Percentiles rank a stretch among this genome's conserved stretches.
phyloP scores from a whole-genome alignment of 2,329 filamentous ascomycete species.

The Lachnellula occidentalis region DNA sequence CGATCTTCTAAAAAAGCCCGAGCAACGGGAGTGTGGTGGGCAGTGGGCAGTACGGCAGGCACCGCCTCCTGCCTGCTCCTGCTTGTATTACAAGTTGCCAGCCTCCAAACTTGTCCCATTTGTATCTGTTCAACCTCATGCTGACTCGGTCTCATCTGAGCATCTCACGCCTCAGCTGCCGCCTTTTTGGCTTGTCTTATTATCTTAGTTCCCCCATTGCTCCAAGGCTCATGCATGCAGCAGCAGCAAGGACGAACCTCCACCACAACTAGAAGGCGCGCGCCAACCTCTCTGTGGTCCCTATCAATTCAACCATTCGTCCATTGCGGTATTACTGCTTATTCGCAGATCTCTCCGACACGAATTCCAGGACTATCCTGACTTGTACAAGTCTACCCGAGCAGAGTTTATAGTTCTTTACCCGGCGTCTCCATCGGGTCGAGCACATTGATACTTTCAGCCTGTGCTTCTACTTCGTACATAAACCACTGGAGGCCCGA shows the following conservation, averaged over 20 bases:
- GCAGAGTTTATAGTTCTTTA: background rate
- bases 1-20: too few relatives aligned
- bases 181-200: background rate
- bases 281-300: background rate
- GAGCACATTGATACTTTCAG: background rate
- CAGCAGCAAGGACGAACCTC: background rate
- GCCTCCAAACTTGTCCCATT: too few relatives aligned
- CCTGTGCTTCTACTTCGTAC: background rate
- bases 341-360: background rate
- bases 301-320: background rate
- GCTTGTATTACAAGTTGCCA: background rate
- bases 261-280: background rate
- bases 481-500: background rate
- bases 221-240: background rate
- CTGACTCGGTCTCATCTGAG: too few relatives aligned
- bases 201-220: background rate
- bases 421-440: background rate
- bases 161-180: too few relatives aligned
- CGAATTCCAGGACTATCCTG: background rate
- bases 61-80: background rate
- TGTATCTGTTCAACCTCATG: too few relatives aligned
- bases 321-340: background rate
- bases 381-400: background rate
- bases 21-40: too few relatives aligned
- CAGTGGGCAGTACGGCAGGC: background rate